Evolutionary conservation across 257 asterid genomes (phyloP), one percentile per base, ranked within the genome.

Genomic region (Ajuga chamaepitys): DNA sequence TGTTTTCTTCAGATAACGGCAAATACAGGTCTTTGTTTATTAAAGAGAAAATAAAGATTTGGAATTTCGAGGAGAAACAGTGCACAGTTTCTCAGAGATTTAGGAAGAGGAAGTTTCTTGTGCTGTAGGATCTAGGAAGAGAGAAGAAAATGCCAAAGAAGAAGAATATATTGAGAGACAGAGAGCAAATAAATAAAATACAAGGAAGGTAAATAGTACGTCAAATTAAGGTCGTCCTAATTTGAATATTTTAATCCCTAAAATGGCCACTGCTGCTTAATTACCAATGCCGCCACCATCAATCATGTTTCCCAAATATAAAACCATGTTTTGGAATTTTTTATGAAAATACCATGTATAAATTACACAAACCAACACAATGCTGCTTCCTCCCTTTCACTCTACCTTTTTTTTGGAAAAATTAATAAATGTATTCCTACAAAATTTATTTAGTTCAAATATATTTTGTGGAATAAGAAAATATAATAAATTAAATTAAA

Each of bases 121-220:
- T 11, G 37, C 9, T 5, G 58, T 11, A 52, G 69, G 75, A 76
- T 64, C 64, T 66, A 70, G 35, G 26, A 45, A 17, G 42, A 41
- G 20, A 37, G 58, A 25, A 58, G 71, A 68, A 68, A 72, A 72
- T 70, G 81, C 72, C 79, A 75, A 80, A 41, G 55, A 22, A 74
- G 76, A 58, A 74, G 82, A 70, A 77, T 80, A 58, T 44, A 70
- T 26, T 64, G 78, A 55, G 68, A 55, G 76, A 5, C 12, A 52
- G 52, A 53, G 70, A 24, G 30, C 44, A 35, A 50, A 48, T 20
- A 34, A 28, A 71, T 46, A 21, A 57, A 50, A 41, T 47, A 7
- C 8, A 58, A 38, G 0, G 37, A 48, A 52, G 14, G 17, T 13
- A 34, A 41, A 52, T 34, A 64, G 32, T 0, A n/a, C 18, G 68